phyloP scores from a whole-genome alignment of 148 eudicot genomes.

The Chenopodium berlandieri region DNA sequence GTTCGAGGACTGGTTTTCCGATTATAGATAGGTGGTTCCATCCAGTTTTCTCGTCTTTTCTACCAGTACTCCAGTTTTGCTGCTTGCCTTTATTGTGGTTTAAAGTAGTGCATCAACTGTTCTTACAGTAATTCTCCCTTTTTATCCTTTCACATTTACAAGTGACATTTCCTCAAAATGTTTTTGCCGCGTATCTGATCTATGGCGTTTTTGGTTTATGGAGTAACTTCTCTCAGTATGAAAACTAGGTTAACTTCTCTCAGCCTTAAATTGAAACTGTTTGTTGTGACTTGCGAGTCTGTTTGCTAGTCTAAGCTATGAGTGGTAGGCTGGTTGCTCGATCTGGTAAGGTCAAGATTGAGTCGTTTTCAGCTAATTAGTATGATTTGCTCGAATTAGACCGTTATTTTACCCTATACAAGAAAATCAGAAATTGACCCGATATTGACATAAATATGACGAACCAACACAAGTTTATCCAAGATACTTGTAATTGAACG shows the following conservation, averaged over 20 bases:
- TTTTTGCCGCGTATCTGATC: background rate
- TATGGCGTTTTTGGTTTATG: too few relatives aligned
- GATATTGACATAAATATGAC: too few relatives aligned
- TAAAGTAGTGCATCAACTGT: slow-evolving; percentile 4
- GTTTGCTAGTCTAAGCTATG: too few relatives aligned
- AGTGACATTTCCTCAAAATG: background rate
- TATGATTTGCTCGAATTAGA: background rate
- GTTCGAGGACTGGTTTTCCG: background rate
- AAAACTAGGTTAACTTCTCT: background rate
- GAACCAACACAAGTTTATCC: too few relatives aligned
- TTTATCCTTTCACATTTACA: background rate
- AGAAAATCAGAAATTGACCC: too few relatives aligned
- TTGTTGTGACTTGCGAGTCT: background rate
- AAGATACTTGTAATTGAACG: too few relatives aligned
- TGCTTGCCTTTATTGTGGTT: slow-evolving; percentile 13
- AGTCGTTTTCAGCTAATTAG: background rate
- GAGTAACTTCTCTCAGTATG: background rate
- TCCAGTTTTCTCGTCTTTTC: background rate
- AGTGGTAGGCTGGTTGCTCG: too few relatives aligned
- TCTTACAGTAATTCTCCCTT: background rate
- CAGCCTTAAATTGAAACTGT: background rate
- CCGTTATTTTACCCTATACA: too few relatives aligned
- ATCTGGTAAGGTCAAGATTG: background rate
- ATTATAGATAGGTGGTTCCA: background rate
- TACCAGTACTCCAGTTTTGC: background rate